phyloP scores from a whole-genome alignment of 192 early-diverging fungal species.

The Rhizophagus clarus region DNA sequence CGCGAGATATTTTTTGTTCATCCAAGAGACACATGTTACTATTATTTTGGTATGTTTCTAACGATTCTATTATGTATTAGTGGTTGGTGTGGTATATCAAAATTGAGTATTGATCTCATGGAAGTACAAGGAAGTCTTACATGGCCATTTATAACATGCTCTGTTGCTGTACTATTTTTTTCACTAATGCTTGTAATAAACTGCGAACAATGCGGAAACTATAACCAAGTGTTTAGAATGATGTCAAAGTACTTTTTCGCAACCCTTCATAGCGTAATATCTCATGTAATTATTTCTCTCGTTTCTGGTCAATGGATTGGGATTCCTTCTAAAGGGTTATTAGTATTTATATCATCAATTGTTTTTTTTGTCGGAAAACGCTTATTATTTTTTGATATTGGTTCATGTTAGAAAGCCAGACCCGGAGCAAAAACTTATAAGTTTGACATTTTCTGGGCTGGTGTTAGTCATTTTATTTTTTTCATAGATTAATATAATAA shows the following conservation, averaged over 20 bases:
- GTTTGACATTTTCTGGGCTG: no score
- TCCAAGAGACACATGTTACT: background rate
- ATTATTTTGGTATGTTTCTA: background rate
- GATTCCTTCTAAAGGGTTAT: background rate
- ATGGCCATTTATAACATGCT: no score
- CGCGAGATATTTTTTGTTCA: no score
- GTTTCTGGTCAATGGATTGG: background rate
- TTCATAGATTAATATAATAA: no score
- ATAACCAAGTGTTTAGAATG: background rate
- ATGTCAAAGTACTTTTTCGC: background rate
- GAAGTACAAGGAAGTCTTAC: no score
- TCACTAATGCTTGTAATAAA: no score
- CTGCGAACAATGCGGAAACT: background rate
- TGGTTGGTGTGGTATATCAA: no score
- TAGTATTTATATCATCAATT: background rate
- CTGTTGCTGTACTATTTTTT: no score
- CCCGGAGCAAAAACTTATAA: no score
- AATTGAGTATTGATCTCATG: no score
- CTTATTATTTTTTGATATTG: constrained; percentile 27
- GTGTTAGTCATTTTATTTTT: no score
- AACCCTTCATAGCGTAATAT: constrained; percentile 2
- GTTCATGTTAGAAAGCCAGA: no score
- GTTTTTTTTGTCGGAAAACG: constrained; percentile 29
- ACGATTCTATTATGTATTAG: background rate
- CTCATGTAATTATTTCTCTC: background rate